phyloP scores from a whole-genome alignment of 2,329 filamentous ascomycete species.

The Fusarium sp. region DNA sequence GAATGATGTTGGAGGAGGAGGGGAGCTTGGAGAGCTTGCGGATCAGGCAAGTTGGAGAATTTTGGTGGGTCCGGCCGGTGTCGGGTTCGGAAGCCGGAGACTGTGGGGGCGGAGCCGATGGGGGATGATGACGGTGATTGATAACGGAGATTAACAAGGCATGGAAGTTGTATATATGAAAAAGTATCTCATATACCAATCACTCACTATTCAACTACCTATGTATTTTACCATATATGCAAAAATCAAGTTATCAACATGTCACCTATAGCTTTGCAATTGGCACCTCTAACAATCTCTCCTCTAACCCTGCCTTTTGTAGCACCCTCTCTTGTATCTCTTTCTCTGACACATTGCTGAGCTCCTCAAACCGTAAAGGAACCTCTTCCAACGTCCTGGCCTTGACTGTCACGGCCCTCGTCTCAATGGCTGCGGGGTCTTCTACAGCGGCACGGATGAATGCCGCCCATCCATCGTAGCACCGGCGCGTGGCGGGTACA shows the following conservation, averaged over 20 bases:
- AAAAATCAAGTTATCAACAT: conserved; percentile 37
- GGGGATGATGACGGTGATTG: neutral
- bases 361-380: conserved; percentile 51
- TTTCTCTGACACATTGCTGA: conserved; percentile 55
- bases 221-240: neutral
- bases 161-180: neutral
- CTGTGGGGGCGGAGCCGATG: conserved; percentile 33
- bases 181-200: neutral
- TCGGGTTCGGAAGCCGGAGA: conserved; percentile 23
- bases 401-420: conserved; percentile 56
- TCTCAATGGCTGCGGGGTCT: conserved; percentile 46
- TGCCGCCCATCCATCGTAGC: conserved; percentile 61
- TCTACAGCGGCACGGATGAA: conserved; percentile 61
- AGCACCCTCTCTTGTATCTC: conserved; percentile 53
- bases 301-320: conserved; percentile 36
- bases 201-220: neutral
- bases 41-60: conserved; percentile 14
- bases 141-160: neutral
- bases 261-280: conserved; percentile 43
- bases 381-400: conserved; percentile 61
- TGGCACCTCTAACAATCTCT: conserved; percentile 4
- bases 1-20: neutral
- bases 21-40: conserved; percentile 11
- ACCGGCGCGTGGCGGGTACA: conserved; percentile 57
- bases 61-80: conserved; percentile 32